Evolutionary conservation across 371 early-diverging fungal genomes (phyloP), one percentile per base, ranked within the genome.

Genomic region (Lichtheimia ramosa): DNA sequence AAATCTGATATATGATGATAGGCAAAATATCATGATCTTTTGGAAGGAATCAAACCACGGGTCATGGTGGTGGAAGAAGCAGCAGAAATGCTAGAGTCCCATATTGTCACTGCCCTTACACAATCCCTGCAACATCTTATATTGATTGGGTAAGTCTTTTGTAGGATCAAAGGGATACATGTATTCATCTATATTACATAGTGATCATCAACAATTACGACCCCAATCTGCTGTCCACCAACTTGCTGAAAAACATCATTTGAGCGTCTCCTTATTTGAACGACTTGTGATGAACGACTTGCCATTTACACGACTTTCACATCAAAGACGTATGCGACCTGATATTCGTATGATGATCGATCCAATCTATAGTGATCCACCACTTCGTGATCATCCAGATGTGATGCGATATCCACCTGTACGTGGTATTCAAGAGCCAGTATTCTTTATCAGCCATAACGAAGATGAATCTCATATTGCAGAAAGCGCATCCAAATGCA

Each of bases 251-350:
- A 59, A 81, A 2, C 82, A 83, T 43, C 72, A 68, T 34, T 65
- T 91, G 28, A 82, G 85, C 55, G 74, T 84, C 2, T 89, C 89
- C 0, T 51, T 91, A 49, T 89, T 91, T 68, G 91, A 91, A 59
- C 79, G 91, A 15, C 65, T 91, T 27, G 79, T 83, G 3, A 64
- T 57, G n/a, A 70, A 73, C 28, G 51, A 73, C 0, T 69, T 89
- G 14, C 87, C 86, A 0, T 83, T 73, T 21, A 64, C 81, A 0
- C 60, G 75, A 40, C 62, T 91, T 28, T 72, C 78, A 2, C 73
- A 78, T 54, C 92, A 91, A 64, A 73, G 89, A 18, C 83, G 92
- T 56, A 91, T 91, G 92, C 65, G 87, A 10, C 90, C 92, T 4
- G 85, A 85, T 21, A 89, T 91, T 42, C 74, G 87, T 24, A 71